Base-by-base conservation (phyloP, 2,329 filamentous ascomycete genomes). In the Akanthomyces uredinophilus region DNA sequence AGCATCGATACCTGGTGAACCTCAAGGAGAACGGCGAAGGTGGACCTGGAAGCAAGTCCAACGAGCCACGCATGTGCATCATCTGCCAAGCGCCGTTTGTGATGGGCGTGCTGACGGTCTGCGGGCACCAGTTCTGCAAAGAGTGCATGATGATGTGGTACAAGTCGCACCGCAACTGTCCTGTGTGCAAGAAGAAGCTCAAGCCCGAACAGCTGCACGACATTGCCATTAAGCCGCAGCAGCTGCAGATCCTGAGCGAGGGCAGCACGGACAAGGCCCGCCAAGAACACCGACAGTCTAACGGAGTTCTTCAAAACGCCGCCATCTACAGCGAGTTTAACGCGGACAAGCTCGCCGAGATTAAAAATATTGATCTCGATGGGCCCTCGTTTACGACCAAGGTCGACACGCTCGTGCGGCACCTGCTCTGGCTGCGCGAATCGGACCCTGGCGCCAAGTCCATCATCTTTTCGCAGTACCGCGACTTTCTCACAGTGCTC, bases 71-170 rank as follows among this genome's bases (percentile, higher is more conserved):
- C 35, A 86, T 89, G 56, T 99, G 95, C 71, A 85, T 96, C 61
- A 97, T 99, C 67, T 99, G 95, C 71, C 88, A 90, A 69, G 82
- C 83, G 13, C 71, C 80, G 0, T 96, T 97, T 68, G 87, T 89
- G 63, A 79, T 86, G n/a, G 94, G 94, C 59, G 85, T 90, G 58
- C 79, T 94, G 64, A 97, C 94, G 0, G 83, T 92, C 1, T 98
- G 95, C 71, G 94, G 94, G 0, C 95, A 99, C 71, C 86, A 92
- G 66, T 98, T 92, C 71, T 97, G 94, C 78, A 92, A 91, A 69
- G 89, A 91, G 32, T 98, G 95, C 73, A 88, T 98, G 67, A 80
- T 81, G 43, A 68, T 86, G 14, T 98, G 95, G 95, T 91, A 89
- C 78, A 81, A 79, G 62, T 80, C 84, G 37, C 87, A 92, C 67